Conservation (phyloP, 768 basidiomycete genomes). For the Hemileccinum impolitum region DNA sequence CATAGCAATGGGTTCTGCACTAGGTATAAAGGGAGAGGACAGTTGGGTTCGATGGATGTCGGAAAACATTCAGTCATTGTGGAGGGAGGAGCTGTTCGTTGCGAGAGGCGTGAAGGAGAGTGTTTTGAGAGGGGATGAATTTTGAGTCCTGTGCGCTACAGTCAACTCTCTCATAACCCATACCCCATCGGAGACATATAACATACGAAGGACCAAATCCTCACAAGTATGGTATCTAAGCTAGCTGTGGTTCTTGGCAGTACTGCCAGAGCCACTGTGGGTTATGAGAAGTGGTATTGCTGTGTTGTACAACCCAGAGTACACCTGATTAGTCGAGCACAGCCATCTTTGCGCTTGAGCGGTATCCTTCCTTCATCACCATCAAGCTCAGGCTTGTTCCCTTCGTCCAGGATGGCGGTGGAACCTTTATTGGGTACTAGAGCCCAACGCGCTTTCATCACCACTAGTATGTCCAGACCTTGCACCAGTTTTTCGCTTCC, state of each 20-base stretch:
- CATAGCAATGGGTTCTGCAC: conserved; percentile 2
- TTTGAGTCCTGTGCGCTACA: no score
- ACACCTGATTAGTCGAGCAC: conserved; percentile 6
- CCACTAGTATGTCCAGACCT: conserved; percentile 51
- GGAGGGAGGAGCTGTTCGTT: conserved; percentile 60
- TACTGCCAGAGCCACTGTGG: no score
- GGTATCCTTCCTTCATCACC: neutral
- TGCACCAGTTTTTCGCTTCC: conserved; percentile 1
- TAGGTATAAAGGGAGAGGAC: neutral
- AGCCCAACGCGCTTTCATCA: conserved; percentile 69
- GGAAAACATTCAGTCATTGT: conserved; percentile 47
- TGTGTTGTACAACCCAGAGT: no score
- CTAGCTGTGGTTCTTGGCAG: no score
- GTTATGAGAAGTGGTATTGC: no score
- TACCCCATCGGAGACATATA: no score
- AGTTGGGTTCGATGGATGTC: conserved; percentile 34
- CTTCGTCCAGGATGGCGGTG: conserved; percentile 51
- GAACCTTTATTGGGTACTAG: conserved; percentile 70
- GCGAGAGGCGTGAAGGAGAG: conserved; percentile 46
- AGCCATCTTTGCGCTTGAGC: conserved; percentile 12
- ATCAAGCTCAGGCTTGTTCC: conserved; percentile 16
- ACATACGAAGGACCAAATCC: no score
- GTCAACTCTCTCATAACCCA: no score
- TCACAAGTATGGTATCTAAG: no score
- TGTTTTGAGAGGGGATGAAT: conserved; percentile 44